Base-by-base conservation (phyloP, 148 eudicot genomes). In the Limonium bicolor region DNA sequence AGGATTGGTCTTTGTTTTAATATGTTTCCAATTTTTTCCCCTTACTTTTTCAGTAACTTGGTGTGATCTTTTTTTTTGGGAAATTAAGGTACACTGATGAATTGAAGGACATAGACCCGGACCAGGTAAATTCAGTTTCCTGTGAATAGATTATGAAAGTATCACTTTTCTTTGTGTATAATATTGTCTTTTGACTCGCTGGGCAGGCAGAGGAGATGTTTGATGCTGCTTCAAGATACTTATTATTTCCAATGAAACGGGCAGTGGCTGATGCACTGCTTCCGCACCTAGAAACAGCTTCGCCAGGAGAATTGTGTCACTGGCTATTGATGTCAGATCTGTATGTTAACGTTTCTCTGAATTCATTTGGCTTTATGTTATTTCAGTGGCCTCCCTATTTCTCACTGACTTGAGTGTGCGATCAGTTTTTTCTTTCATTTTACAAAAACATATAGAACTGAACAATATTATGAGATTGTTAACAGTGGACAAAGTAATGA, bases 211-310 rank as follows among this genome's bases (percentile, higher is more conserved):
- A 78, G 58, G 96, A 82, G 55, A 68, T 79, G 64, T 79, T 87
- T 63, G 96, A 87, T 69, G 96, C 86, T 44, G 86, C 94, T 39
- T 82, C 96, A 49, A 82, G 96, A 67, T 87, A 82, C 46, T 64
- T 87, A 36, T 63, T 87, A 46, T 82, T 87, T 71, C 94, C 96
- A 26, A 80, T 87, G 35, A 87, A 87, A 58, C 90, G 96, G 50
- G 90, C 88, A 40, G 94, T 79, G 49, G 94, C 90, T 51, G 96
- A 87, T 69, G 94, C 73, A 17, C 61, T 87, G 49, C 66, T 87
- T 22, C 76, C 94, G 7, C 94, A 79, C 41, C 69, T 87, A 6
- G 82, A 87, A 61, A 82, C 58, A 63, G 76, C 63, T 44, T 59
- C 82, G 27, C 88, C 90, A 33, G 78, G 82, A 50, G 86, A 87